Evolutionary conservation across 495 filamentous ascomycete genomes (phyloP).

Genomic region (Tuber brumale): DNA sequence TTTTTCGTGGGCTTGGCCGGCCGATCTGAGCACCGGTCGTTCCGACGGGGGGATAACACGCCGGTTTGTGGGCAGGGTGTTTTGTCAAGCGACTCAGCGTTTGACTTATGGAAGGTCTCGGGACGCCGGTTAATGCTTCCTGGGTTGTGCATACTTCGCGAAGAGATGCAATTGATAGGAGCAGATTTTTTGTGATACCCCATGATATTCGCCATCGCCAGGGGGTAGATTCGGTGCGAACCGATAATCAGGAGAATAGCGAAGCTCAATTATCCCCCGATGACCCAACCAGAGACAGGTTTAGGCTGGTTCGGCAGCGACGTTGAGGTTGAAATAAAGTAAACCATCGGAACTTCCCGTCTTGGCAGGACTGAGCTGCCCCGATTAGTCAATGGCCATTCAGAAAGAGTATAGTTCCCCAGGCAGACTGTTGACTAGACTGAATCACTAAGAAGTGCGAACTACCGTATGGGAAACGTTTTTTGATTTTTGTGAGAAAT

Average conservation of each 20-base stretch:
- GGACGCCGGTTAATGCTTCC: background rate
- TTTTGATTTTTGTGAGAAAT: background rate
- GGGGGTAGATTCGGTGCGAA: background rate
- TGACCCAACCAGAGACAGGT: background rate
- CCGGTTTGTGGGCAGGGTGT: background rate
- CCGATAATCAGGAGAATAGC: background rate
- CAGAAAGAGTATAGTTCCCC: background rate
- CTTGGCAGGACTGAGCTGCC: background rate
- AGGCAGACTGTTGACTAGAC: background rate
- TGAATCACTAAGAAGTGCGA: background rate
- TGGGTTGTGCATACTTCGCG: background rate
- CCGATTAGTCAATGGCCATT: background rate
- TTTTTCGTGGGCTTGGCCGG: background rate
- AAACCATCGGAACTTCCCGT: background rate
- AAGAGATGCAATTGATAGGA: background rate
- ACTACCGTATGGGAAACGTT: background rate
- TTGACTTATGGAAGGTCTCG: background rate
- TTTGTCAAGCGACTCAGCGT: background rate
- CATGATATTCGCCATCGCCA: background rate
- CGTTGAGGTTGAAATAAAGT: constrained; percentile 2
- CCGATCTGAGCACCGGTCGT: background rate
- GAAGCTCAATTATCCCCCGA: background rate
- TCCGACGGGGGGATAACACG: background rate
- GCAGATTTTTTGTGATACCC: background rate
- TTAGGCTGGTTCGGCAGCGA: background rate